Evolutionary conservation across 176 grass and related monocot species (phyloP).

Genomic region (Tillandsia fasciculata): DNA sequence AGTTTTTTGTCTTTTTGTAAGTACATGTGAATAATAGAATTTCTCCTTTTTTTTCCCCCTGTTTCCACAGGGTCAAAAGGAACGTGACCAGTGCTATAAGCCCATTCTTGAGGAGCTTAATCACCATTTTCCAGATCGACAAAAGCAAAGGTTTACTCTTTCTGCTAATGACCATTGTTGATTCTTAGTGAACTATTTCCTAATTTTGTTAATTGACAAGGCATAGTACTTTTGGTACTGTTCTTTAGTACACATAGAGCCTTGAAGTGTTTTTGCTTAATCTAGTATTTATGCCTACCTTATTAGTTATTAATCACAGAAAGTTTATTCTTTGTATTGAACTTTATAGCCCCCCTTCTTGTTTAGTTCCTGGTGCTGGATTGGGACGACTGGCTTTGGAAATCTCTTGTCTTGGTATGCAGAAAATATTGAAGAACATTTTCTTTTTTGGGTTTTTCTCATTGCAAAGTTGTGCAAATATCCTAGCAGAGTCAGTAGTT

Average conservation of each 20-base stretch:
- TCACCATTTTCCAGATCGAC: constrained; percentile 67
- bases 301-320: not conserved
- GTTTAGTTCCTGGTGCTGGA: constrained; percentile 96
- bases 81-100: constrained; percentile 90
- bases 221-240: not conserved
- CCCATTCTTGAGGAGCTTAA: constrained; percentile 88
- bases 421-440: constrained; percentile 2
- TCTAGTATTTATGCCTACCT: not conserved
- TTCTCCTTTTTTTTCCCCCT: constrained; percentile 7
- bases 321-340: constrained; percentile 13
- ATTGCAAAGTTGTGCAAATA: no score
- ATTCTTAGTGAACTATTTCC: not conserved
- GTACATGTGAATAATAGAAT: constrained; percentile 6
- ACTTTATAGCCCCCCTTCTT: constrained; percentile 67
- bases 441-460: constrained; percentile 2
- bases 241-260: not conserved
- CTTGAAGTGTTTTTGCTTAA: not conserved
- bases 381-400: constrained; percentile 89
- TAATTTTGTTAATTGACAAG: not conserved
- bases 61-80: constrained; percentile 70
- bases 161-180: not conserved
- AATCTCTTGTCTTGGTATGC: constrained; percentile 81
- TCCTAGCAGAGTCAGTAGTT: no score
- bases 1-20: not conserved
- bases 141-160: constrained; percentile 38